Evolutionary conservation across 345 rosid genomes (phyloP).

Genomic region (Microcos paniculata): DNA sequence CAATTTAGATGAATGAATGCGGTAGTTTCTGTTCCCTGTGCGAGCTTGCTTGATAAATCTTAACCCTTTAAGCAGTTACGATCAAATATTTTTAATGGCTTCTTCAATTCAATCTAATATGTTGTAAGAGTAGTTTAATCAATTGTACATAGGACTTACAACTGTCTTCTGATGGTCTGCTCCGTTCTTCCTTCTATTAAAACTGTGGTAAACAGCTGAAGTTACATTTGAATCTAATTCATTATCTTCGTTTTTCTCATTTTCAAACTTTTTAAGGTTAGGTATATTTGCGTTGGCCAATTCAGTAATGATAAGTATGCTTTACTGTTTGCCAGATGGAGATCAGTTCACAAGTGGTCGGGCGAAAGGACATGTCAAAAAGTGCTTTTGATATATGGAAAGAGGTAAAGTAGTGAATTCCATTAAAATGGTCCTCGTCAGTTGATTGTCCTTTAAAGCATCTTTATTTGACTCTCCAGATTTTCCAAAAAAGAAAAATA

Average conservation of each 20-base stretch:
- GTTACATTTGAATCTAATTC: background rate
- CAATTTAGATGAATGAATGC: background rate
- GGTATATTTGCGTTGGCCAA: background rate
- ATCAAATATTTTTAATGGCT: background rate
- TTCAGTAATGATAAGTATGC: conserved; percentile 15
- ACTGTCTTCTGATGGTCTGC: background rate
- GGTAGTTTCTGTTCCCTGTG: background rate
- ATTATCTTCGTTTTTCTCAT: background rate
- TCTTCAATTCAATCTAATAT: background rate
- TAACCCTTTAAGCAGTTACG: background rate
- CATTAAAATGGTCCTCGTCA: background rate
- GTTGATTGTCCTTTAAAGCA: conserved; percentile 21
- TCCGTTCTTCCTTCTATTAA: background rate
- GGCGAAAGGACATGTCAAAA: conserved; percentile 83
- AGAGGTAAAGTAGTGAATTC: conserved; percentile 54
- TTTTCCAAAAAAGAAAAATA: conserved; percentile 75
- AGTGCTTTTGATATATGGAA: conserved; percentile 92
- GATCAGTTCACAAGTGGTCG: conserved; percentile 87
- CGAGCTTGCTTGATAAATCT: background rate
- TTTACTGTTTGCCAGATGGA: conserved; percentile 55
- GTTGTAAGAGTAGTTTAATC: conserved; percentile 1
- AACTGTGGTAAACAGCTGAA: background rate
- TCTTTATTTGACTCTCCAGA: conserved; percentile 36
- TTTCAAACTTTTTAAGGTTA: background rate
- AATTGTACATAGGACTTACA: background rate